Evolutionary conservation across 2,329 filamentous ascomycete genomes (phyloP).

Genomic region (Diatrype stigma): DNA sequence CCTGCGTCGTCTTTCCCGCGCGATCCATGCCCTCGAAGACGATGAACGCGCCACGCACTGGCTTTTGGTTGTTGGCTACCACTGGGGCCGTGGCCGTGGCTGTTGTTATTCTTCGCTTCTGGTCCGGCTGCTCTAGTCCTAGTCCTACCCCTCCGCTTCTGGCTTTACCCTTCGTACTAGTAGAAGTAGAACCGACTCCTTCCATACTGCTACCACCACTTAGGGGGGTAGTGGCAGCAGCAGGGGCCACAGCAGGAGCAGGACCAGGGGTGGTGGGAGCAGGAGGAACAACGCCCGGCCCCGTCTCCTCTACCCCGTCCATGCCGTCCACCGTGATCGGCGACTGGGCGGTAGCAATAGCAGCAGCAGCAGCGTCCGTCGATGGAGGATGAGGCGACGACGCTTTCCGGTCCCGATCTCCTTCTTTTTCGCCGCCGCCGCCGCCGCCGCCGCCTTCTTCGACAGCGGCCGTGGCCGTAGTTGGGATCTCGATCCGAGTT

Average conservation of each 20-base stretch:
- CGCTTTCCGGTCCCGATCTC: conserved; percentile 1
- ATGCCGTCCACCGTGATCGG: conserved; percentile 7
- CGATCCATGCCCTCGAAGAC: conserved; percentile 86
- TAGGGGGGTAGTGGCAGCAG: neutral
- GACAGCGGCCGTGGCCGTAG: conserved; percentile 1
- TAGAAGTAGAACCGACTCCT: too few relatives aligned
- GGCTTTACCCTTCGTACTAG: neutral
- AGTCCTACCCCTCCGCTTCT: neutral
- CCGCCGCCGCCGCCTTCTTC: too few relatives aligned
- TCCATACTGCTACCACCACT: too few relatives aligned
- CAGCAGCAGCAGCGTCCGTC: conserved; percentile 3
- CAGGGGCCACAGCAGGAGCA: neutral
- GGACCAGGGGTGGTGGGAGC: neutral
- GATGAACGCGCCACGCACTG: conserved; percentile 65
- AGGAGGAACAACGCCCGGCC: neutral
- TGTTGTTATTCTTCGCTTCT: too few relatives aligned
- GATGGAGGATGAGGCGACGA: neutral
- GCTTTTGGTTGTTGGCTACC: conserved; percentile 6
- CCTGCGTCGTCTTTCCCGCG: conserved; percentile 91
- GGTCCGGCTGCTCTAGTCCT: neutral
- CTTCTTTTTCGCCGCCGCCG: too few relatives aligned
- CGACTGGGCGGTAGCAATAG: neutral
- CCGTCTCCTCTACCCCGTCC: conserved; percentile 17
- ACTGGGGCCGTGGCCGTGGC: too few relatives aligned
- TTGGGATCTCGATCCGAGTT: too few relatives aligned